Conservation (phyloP, 2,329 filamentous ascomycete genomes). For the Nakataea oryzae region DNA sequence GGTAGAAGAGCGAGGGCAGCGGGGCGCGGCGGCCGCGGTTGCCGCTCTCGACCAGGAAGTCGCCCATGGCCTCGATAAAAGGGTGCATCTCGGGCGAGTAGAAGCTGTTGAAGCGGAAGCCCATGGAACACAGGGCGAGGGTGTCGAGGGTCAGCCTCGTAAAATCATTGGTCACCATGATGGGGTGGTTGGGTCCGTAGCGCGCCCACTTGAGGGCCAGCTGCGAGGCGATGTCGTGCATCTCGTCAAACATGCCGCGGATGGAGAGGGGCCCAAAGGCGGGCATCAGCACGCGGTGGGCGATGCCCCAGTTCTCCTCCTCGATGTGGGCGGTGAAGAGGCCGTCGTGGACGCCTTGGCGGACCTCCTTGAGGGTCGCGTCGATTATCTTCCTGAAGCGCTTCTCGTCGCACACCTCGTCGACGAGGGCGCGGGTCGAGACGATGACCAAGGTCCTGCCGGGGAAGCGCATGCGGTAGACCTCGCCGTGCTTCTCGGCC, state of each 20-base stretch:
- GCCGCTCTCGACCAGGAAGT: neutral
- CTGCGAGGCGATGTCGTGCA: slow-evolving; percentile 58
- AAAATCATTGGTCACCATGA: slow-evolving; percentile 53
- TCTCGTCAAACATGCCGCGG: slow-evolving; percentile 57
- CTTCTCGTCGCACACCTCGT: slow-evolving; percentile 55
- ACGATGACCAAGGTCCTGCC: slow-evolving; percentile 7
- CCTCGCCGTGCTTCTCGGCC: slow-evolving; percentile 6
- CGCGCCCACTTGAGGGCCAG: slow-evolving; percentile 59
- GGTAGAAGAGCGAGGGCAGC: slow-evolving; percentile 25
- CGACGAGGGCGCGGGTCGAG: slow-evolving; percentile 28
- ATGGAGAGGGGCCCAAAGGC: slow-evolving; percentile 62
- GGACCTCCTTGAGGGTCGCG: slow-evolving; percentile 29
- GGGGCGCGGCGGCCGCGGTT: slow-evolving; percentile 30
- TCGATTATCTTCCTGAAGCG: slow-evolving; percentile 48
- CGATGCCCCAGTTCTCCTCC: slow-evolving; percentile 55
- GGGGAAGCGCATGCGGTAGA: slow-evolving; percentile 8
- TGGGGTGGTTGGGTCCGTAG: slow-evolving; percentile 42
- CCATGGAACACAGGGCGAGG: slow-evolving; percentile 48
- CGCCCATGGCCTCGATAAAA: slow-evolving; percentile 54
- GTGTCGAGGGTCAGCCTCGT: slow-evolving; percentile 53
- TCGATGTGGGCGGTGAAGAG: slow-evolving; percentile 48
- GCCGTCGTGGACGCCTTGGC: slow-evolving; percentile 53
- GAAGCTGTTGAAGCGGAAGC: slow-evolving; percentile 51
- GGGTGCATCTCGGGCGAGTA: slow-evolving; percentile 52
- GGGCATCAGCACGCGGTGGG: slow-evolving; percentile 55